phyloP scores from a whole-genome alignment of 352 stramenopile species.

The Elongisporangium prolatum region DNA sequence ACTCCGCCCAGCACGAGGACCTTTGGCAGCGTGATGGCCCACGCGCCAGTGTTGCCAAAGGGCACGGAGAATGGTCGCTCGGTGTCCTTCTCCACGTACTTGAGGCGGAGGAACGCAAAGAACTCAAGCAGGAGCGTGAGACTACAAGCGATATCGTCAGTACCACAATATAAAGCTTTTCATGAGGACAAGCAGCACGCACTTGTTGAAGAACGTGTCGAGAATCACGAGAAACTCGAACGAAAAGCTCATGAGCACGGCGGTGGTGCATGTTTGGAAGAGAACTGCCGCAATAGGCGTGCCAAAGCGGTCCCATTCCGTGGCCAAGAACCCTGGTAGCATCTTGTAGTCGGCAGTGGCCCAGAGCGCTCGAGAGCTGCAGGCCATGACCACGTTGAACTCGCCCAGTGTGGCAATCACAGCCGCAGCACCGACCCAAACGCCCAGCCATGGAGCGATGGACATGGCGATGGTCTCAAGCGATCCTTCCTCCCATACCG shows the following conservation, averaged over 20 bases:
- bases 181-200: constrained; percentile 28
- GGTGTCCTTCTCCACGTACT: constrained; percentile 77
- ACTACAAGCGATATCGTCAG: constrained; percentile 12
- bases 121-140: constrained; percentile 80
- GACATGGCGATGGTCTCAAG: constrained; percentile 75
- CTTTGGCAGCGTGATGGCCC: constrained; percentile 77
- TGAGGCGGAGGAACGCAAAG: constrained; percentile 78
- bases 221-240: constrained; percentile 80
- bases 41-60: constrained; percentile 62
- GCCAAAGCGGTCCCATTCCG: constrained; percentile 71
- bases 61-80: constrained; percentile 69
- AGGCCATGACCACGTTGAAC: constrained; percentile 87
- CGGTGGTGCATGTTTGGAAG: constrained; percentile 70
- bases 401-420: constrained; percentile 78
- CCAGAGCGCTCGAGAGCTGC: constrained; percentile 76
- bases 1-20: constrained; percentile 74
- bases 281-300: constrained; percentile 74
- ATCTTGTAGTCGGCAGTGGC: constrained; percentile 83
- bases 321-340: constrained; percentile 53
- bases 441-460: constrained; percentile 65
- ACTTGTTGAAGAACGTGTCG: constrained; percentile 89
- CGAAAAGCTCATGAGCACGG: constrained; percentile 81
- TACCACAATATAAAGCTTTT: too few species aligned
- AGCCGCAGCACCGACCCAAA: constrained; percentile 75
- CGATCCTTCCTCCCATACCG: constrained; percentile 65